phyloP scores from a whole-genome alignment of 192 early-diverging fungal species.

The Geosiphon pyriformis region DNA sequence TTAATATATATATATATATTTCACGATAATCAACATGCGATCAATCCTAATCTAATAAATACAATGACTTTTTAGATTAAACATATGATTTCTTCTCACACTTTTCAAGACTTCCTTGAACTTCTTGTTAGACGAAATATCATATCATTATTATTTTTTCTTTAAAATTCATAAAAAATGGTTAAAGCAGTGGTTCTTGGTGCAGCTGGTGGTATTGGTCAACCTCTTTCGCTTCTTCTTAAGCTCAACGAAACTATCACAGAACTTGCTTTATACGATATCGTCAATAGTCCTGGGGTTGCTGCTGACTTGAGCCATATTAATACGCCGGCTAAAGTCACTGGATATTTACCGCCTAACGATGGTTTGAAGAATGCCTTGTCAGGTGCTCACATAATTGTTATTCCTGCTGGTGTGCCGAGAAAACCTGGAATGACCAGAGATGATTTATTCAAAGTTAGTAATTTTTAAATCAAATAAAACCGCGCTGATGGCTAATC shows the following conservation, averaged over 20 bases:
- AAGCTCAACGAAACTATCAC: conserved; percentile 85
- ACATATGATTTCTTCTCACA: too few relatives aligned
- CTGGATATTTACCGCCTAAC: conserved; percentile 64
- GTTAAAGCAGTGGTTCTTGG: conserved; percentile 61
- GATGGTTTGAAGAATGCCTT: conserved; percentile 74
- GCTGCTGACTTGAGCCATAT: conserved; percentile 95
- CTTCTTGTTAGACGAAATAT: too few relatives aligned
- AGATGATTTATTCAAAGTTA: conserved; percentile 92
- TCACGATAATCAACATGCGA: too few relatives aligned
- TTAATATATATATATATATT: too few relatives aligned
- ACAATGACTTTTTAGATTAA: too few relatives aligned
- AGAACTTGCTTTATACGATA: conserved; percentile 87
- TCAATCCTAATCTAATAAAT: too few relatives aligned
- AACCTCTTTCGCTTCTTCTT: conserved; percentile 92
- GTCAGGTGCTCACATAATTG: conserved; percentile 70
- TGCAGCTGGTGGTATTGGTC: conserved; percentile 93
- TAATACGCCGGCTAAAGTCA: conserved; percentile 76
- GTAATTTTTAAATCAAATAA: too few relatives aligned
- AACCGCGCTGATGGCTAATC: background rate
- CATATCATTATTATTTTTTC: too few relatives aligned
- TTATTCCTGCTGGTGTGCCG: conserved; percentile 97
- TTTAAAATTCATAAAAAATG: too few relatives aligned
- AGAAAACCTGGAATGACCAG: conserved; percentile 99
- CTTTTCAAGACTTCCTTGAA: too few relatives aligned
- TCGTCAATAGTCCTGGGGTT: conserved; percentile 95